Base-by-base conservation (phyloP, 305 asterid genomes). In the Caryopteris hybrid region DNA sequence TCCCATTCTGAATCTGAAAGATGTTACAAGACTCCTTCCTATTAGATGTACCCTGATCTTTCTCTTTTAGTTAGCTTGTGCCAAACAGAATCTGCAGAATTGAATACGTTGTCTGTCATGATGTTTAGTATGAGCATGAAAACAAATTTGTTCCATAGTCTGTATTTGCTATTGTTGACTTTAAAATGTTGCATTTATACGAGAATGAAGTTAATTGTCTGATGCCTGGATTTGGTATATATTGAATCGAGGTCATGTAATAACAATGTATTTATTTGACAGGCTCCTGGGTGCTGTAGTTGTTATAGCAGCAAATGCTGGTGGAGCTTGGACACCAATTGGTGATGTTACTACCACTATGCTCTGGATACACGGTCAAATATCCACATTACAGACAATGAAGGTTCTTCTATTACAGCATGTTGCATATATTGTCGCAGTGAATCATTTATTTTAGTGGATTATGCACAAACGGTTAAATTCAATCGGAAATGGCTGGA, bases 301-400 rank as follows among this genome's bases (percentile, higher is more conserved):
- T 68, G 99, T 94, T 38, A 85, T 94, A 75, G 97, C 99, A 66
- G 99, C 99, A 79, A 94, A 94, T 78, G 97, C 99, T 74, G 98
- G 99, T 69, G 99, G 98, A 69, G 97, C 98, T 43, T 94, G 99
- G 99, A 91, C 98, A 56, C 99, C 99, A 1, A 91, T 94, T 68
- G 99, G 99, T 67, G 99, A 94, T 73, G 97, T 94, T 71, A 94
- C 99, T 11, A 94, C 98, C 66, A 94, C 98, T 17, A 94, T 94
- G 99, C 91, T 94, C 61, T 94, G 99, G 99, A 94, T 94, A 68
- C 99, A 94, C 73, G 99, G 99, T 66, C 99, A 94, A 78, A 85
- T 94, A 82, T 86, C 98, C 64, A 94, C 99, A 25, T 70, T 91
- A 80, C 83, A 70, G 80, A 94, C 98, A 36, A 91, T 94, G 99